Evolutionary conservation across 1,139 yeast species (phyloP), one percentile per base, ranked within the genome.

Genomic region (Kazachstania sp.): DNA sequence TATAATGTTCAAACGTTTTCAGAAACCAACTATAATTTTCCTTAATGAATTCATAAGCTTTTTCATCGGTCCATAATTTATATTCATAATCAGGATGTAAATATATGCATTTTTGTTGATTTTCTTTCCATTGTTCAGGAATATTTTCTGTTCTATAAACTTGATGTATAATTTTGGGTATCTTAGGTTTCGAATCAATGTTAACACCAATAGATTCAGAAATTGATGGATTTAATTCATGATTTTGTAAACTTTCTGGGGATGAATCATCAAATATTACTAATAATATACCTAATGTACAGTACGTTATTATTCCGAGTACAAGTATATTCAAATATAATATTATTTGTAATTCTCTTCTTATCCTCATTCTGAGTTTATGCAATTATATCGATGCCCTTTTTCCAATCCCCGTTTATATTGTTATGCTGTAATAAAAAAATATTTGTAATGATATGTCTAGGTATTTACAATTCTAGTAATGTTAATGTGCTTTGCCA

Each of bases 151-250:
- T 83, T 65, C 86, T 88, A 68, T 88, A 88, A 15, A 97, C 88
- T 67, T 88, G 97, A 64, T 88, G 97, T 49, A 88, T 87, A 63
- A 88, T 87, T 61, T 84, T 86, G 37, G 97, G 97, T 44, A 88
- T 86, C 43, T 81, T 61, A 50, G 73, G 71, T 15, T 43, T 44
- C 16, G 15, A 23, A n/a, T 20, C 36, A 20, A 30, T 19, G 12
- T 29, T 35, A 4, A 43, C 12, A 78, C 79, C 53, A 18, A 40
- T 30, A 1, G 37, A 40, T 15, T 40, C 30, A 8, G 37, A 20
- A 18, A 69, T 69, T 31, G 71, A 61, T 4, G 80, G 78, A 34
- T 69, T 68, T 49, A 84, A 65, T 54, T 85, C 94, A 36, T 71
- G 69, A 49, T 78, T 79, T 23, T 77, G 64, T 41, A 85, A 68